A percentile compares a stretch with the other conserved stretches of the same genome.
Conservation (phyloP, 2,329 filamentous ascomycete species). For the Curvularia sp. region DNA sequence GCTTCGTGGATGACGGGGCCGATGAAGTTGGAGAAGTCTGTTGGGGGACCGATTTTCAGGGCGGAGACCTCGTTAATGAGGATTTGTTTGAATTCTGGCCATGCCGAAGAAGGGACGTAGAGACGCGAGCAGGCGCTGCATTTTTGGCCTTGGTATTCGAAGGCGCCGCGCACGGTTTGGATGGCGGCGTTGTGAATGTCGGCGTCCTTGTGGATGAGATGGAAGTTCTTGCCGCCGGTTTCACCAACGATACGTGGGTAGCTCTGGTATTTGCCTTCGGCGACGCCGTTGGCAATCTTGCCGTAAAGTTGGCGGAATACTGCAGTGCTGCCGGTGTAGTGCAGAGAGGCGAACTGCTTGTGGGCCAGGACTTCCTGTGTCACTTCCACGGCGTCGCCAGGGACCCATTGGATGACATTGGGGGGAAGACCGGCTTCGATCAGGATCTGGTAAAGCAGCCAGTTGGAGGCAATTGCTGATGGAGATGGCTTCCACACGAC, state of each 20-base stretch:
- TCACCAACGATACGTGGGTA: constrained; percentile 91
- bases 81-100: constrained; percentile 72
- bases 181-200: constrained; percentile 79
- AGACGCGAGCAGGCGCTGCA: constrained; percentile 83
- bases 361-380: constrained; percentile 79
- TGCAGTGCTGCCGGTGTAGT: constrained; percentile 91
- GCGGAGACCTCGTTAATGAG: constrained; percentile 72
- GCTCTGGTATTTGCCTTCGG: constrained; percentile 79
- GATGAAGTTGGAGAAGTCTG: constrained; percentile 78
- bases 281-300: constrained; percentile 80
- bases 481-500: constrained; percentile 98
- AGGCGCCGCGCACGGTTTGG: constrained; percentile 84
- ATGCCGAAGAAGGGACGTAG: constrained; percentile 78
- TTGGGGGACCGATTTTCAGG: constrained; percentile 74
- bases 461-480: constrained; percentile 86
- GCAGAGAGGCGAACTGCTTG: constrained; percentile 84
- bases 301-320: constrained; percentile 91
- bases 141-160: constrained; percentile 92
- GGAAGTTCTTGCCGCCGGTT: constrained; percentile 94
- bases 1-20: constrained; percentile 84
- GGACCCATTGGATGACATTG: constrained; percentile 92
- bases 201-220: constrained; percentile 78
- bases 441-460: constrained; percentile 87
- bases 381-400: constrained; percentile 83
- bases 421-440: constrained; percentile 88